A percentile compares a stretch with the other conserved stretches of the same genome.
These are phyloP conservation scores for Botrytis squamosa DNA, from an alignment of 2,329 filamentous ascomycete species.

Conservation along the genomic window DNA sequence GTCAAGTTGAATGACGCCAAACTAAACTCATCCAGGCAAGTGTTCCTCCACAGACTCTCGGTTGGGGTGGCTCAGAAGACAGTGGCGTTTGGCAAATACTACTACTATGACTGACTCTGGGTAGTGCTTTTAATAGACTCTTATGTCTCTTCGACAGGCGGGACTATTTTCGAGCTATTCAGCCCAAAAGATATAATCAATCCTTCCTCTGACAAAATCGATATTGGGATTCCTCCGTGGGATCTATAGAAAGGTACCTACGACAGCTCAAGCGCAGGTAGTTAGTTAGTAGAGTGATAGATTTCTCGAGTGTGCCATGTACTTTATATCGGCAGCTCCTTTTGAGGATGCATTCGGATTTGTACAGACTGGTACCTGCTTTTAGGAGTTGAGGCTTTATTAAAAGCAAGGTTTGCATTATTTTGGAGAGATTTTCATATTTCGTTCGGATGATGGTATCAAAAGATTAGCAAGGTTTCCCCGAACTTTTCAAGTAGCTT, in stretches of 20 bases:
- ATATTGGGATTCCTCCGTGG: background rate
- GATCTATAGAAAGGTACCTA: background rate
- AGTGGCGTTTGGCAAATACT: background rate
- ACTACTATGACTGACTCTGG: background rate
- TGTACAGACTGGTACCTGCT: background rate
- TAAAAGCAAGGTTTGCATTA: background rate
- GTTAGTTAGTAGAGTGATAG: background rate
- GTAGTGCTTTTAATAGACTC: background rate
- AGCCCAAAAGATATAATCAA: background rate
- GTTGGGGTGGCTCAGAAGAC: background rate
- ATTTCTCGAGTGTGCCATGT: background rate
- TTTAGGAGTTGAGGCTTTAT: background rate
- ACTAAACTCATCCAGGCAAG: background rate
- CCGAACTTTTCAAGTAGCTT: slow-evolving; percentile 5
- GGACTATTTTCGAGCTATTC: background rate
- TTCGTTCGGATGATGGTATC: background rate
- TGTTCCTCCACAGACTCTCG: background rate
- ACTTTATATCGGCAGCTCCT: background rate
- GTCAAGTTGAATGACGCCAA: background rate
- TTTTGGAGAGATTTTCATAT: slow-evolving; percentile 2
- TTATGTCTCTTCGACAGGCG: background rate
- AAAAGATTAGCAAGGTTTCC: slow-evolving; percentile 15
- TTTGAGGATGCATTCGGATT: background rate
- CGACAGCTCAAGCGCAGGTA: background rate
- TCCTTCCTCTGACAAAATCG: background rate